These are phyloP conservation scores for Mucor racemosus DNA, from an alignment of 371 early-diverging fungal species.

Conservation along the genomic window DNA sequence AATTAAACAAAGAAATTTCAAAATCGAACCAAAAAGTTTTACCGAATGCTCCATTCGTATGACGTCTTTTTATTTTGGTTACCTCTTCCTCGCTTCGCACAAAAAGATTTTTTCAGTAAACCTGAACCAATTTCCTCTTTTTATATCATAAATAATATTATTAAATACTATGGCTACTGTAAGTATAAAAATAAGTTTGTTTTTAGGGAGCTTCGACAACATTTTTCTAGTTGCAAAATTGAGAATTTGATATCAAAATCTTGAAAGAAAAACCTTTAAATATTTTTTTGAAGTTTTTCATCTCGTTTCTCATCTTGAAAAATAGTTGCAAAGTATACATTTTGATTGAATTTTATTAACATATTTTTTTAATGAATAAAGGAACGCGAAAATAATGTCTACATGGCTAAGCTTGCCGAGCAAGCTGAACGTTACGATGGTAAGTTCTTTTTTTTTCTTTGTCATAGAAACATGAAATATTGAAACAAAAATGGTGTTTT, in stretches of 20 bases:
- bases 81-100: conserved; percentile 5
- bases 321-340: not conserved
- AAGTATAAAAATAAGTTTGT: conserved; percentile 8
- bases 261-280: not conserved
- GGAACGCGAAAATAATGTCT: conserved; percentile 62
- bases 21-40: not conserved
- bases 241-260: not conserved
- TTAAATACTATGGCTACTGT: conserved; percentile 20
- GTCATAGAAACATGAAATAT: not conserved
- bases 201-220: not conserved
- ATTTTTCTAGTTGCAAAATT: not conserved
- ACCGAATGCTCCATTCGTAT: conserved; percentile 8
- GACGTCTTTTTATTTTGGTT: conserved; percentile 11
- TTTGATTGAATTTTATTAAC: not conserved
- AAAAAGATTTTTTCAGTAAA: not conserved
- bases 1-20: not conserved
- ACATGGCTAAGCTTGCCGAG: conserved; percentile 99
- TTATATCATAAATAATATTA: conserved; percentile 1
- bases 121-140: not conserved
- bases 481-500: conserved; percentile 3
- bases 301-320: conserved; percentile 8
- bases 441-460: conserved; percentile 18
- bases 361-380: conserved; percentile 7
- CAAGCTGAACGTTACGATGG: conserved; percentile 99
- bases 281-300: not conserved